Evolutionary conservation across 2,329 filamentous ascomycete genomes (phyloP).

Genomic region (Aureobasidium melanogenum): DNA sequence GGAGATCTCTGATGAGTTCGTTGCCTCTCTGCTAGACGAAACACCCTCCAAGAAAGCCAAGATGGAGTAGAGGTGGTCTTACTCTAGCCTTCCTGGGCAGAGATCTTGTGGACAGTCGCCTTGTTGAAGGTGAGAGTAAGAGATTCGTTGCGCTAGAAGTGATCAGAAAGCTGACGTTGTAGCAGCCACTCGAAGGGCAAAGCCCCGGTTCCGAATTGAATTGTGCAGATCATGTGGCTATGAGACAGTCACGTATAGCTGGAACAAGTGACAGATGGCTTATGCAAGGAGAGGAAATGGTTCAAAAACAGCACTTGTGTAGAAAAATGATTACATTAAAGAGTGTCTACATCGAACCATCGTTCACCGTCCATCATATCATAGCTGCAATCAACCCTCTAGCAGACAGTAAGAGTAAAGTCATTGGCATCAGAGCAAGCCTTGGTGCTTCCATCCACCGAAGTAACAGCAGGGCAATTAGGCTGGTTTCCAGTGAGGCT

Average conservation of each 20-base stretch:
- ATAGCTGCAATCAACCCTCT: background rate
- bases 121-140: background rate
- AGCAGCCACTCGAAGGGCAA: background rate
- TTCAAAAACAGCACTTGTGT: too few relatives aligned
- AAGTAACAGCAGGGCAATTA: constrained; percentile 1
- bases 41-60: background rate
- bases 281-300: too few relatives aligned
- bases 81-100: background rate
- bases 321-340: background rate
- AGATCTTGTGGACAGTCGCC: background rate
- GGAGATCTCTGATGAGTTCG: too few relatives aligned
- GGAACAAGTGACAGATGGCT: too few relatives aligned
- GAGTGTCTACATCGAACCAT: background rate
- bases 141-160: background rate
- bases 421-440: constrained; percentile 12
- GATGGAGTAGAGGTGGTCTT: background rate
- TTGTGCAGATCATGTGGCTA: too few relatives aligned
- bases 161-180: background rate
- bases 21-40: background rate
- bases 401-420: constrained; percentile 12
- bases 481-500: constrained; percentile 13
- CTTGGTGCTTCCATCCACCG: background rate
- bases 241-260: too few relatives aligned
- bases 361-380: background rate
- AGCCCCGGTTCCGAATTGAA: too few relatives aligned